Evolutionary conservation across 2,329 filamentous ascomycete genomes (phyloP).

Genomic region (Triangularia verruculosa): DNA sequence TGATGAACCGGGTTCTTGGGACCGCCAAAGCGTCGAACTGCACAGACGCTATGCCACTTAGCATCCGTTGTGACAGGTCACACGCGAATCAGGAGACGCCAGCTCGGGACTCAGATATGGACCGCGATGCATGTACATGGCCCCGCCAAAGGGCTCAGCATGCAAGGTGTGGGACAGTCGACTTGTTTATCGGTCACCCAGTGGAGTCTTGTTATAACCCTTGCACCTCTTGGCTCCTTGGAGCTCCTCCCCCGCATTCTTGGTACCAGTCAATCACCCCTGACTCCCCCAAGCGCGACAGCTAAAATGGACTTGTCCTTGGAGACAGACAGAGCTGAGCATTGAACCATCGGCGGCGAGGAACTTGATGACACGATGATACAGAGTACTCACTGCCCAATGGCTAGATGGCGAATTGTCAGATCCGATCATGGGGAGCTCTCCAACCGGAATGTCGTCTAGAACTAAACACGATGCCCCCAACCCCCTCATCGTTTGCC

Average conservation of each 20-base stretch:
- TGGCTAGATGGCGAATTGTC: not conserved
- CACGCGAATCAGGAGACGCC: not conserved
- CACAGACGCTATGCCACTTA: too few species aligned
- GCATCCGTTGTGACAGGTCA: not conserved
- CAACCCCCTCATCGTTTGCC: not conserved
- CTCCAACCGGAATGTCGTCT: not conserved
- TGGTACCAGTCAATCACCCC: not conserved
- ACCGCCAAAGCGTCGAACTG: not conserved
- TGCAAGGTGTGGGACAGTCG: not conserved
- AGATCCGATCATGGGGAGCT: not conserved
- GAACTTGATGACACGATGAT: not conserved
- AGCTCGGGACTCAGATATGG: not conserved
- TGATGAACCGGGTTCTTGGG: not conserved
- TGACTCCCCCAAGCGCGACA: not conserved
- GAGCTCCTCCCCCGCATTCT: not conserved
- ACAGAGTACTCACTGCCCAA: not conserved
- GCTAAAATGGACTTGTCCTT: not conserved
- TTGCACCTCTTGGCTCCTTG: not conserved
- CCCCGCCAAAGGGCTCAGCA: not conserved
- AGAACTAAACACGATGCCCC: too few species aligned
- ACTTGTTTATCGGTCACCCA: not conserved
- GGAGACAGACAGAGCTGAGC: too few species aligned
- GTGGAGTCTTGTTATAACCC: not conserved
- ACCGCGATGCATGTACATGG: not conserved
- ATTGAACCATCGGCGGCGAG: not conserved